Base-by-base conservation (phyloP, 2,329 filamentous ascomycete genomes). In the Albifimbria verrucaria region DNA sequence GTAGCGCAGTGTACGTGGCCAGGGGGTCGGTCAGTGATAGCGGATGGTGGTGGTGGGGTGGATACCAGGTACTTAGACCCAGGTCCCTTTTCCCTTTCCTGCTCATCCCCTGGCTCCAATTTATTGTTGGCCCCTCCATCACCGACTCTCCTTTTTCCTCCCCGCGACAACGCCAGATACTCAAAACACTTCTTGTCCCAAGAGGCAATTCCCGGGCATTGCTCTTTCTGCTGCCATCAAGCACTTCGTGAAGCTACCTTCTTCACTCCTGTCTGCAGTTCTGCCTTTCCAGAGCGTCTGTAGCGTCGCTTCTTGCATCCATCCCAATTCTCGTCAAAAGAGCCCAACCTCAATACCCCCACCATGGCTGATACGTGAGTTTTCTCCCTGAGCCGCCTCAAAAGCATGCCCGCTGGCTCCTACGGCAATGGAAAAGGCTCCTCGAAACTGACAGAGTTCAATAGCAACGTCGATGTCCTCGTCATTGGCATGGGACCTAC, bases 401-500 rank as follows among this genome's bases (percentile, higher is more conserved):
- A 44, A 32, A 48, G 20, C 44, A 10, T 10, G 44, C 23, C 23
- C 11, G 24, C n/a, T 18, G 22, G 44, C n/a, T 11, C 21, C 23
- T 11, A 2, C 12, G 11, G 18, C 2, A n/a, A 25, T 26, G 11
- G 22, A 26, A 26, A n/a, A 25, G 7, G 21, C 7, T 12, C 5
- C 15, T 3, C 18, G 44, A 25, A n/a, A 24, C 44, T 47, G 44
- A 47, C 44, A 15, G 23, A 2, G 44, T 48, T 42, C 21, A 54
- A 15, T 73, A 95, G 92, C 74, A 87, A 91, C 68, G 91, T 97
- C 72, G 94, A 99, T 77, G 89, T 99, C 64, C 90, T 99, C 71
- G 87, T 99, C 75, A 97, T 97, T 79, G 94, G 94, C 70, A 93
- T 93, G 77, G 94, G 94, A 70, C 94, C 94, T 66, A 97, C 94